These are phyloP conservation scores for Alternaria rosae DNA, from an alignment of 2,329 filamentous ascomycete genomes.

Conservation along the genomic window DNA sequence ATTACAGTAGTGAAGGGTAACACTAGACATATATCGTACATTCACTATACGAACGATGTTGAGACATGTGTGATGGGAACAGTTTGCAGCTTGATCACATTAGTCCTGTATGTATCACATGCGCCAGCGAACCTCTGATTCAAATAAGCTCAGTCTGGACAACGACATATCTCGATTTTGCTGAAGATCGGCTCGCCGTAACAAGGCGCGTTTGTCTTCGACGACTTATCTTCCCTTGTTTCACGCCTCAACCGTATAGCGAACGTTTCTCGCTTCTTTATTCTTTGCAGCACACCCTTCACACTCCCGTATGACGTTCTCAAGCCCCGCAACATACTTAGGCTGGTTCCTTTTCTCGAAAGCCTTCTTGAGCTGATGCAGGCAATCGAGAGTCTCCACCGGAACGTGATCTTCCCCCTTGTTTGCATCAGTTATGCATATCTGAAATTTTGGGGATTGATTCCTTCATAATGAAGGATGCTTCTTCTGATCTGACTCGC, in stretches of 20 bases:
- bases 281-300: neutral
- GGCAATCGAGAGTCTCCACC: neutral
- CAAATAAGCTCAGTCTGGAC: neutral
- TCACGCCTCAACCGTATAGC: neutral
- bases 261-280: neutral
- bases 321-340: neutral
- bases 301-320: neutral
- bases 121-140: neutral
- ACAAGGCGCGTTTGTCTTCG: neutral
- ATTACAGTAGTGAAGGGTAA: neutral
- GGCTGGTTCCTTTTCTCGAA: neutral
- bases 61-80: neutral
- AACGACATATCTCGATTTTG: neutral
- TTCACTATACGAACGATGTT: neutral
- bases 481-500: neutral
- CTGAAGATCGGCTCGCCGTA: neutral
- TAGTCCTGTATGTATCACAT: neutral
- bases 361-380: neutral
- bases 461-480: neutral
- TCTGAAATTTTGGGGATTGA: neutral
- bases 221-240: neutral
- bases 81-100: neutral
- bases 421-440: neutral
- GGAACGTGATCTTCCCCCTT: neutral
- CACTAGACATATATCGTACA: neutral